Evolutionary conservation across 2,329 filamentous ascomycete species (phyloP), one percentile per base, ranked within the genome.

Genomic region (Pseudopithomyces maydicus): DNA sequence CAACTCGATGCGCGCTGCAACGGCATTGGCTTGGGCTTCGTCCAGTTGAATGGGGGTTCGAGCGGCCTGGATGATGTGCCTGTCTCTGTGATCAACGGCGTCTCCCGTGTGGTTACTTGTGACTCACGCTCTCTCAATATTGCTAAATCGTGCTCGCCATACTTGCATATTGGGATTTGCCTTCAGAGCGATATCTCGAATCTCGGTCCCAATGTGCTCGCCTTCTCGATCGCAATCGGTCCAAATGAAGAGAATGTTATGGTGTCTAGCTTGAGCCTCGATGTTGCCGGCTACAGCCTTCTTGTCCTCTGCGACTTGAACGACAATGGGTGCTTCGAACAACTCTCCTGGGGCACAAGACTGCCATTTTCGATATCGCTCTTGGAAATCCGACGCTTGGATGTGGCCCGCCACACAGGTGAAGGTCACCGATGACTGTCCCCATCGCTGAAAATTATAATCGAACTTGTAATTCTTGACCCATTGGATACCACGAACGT

Each of bases 211-310:
- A 65, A 99, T 99, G 72, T 98, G 90, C 75, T 99, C 95, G 35
- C 95, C 95, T 81, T 99, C 95, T 54, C 93, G 88, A 81, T 99
- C 95, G 77, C 95, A 98, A 82, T 99, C 95, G 0, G 95, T 99
- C 95, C 95, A 99, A 67, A 99, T 97, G 75, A 96, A 94, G 32
- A 99, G 82, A 12, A 88, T 86, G 54, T 83, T 85, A n/a, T 88
- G 84, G 71, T 85, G 84, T 58, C 84, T 84, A 17, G 95, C 94
- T 74, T 96, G 89, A 1, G 84, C 80, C 65, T 89, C 85, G 68
- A 99, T 95, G 71, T 99, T 99, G 32, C 88, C 83, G 10, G 93
- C 92, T 61, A 99, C 89, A 1, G 83, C 79, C 67, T 88, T 88
- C 71, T 93, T 96, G 69, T 93, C 88, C 86, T 88, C 81, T 53